phyloP scores from a whole-genome alignment of 306 rosid genomes.

The Trifolium dubium region DNA sequence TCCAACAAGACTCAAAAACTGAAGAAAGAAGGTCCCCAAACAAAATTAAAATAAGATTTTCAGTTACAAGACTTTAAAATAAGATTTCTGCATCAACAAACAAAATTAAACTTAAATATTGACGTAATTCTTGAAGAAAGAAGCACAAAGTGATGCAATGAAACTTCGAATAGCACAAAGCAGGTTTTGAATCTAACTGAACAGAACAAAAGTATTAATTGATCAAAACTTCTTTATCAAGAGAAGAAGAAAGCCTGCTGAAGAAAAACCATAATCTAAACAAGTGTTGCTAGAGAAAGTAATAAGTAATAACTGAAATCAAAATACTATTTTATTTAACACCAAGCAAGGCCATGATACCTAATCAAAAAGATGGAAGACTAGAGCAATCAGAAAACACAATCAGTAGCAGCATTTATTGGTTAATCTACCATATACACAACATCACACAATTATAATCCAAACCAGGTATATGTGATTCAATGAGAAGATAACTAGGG shows the following conservation, averaged over 20 bases:
- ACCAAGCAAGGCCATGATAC: neutral
- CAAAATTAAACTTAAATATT: constrained; percentile 16
- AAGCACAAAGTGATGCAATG: constrained; percentile 24
- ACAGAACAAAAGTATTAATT: constrained; percentile 17
- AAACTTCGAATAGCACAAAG: constrained; percentile 27
- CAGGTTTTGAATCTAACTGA: constrained; percentile 27
- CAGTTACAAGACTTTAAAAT: too few relatives aligned
- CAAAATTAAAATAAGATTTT: too few relatives aligned
- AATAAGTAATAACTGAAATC: neutral
- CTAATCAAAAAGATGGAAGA: constrained; percentile 7
- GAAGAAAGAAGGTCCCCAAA: too few relatives aligned
- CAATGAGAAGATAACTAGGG: neutral
- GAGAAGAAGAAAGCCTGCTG: neutral
- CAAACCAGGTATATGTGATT: constrained; percentile 2
- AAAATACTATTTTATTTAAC: neutral
- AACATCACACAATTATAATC: constrained; percentile 8
- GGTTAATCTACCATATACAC: constrained; percentile 28
- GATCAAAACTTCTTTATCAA: constrained; percentile 4
- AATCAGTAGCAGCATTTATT: constrained; percentile 3
- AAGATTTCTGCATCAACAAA: constrained; percentile 13
- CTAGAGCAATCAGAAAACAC: neutral
- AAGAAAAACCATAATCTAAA: constrained; percentile 16
- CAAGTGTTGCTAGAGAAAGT: neutral
- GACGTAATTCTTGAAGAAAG: constrained; percentile 36
- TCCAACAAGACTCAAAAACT: constrained; percentile 18